Evolutionary conservation across 108 stramenopile genomes (phyloP).

Genomic region (Epithemia pelagica): DNA sequence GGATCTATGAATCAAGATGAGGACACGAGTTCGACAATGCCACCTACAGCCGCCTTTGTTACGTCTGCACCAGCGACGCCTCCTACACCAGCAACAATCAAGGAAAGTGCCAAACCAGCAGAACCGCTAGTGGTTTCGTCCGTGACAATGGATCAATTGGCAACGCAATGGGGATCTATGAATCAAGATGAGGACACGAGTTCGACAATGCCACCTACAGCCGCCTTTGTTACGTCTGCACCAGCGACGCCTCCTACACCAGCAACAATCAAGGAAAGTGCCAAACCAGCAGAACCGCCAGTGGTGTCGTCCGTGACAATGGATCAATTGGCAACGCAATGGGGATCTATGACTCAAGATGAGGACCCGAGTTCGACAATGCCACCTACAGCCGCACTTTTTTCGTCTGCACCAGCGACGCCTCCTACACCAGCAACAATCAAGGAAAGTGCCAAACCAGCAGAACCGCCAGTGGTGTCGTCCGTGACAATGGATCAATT

Average conservation of each 20-base stretch:
- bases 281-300: neutral
- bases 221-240: neutral
- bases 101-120: too few relatives aligned
- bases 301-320: neutral
- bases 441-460: neutral
- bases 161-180: neutral
- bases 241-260: neutral
- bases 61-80: neutral
- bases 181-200: neutral
- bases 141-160: neutral
- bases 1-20: neutral
- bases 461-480: neutral
- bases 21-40: neutral
- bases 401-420: neutral
- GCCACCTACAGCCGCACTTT: neutral
- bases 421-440: too few relatives aligned
- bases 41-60: neutral
- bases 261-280: too few relatives aligned
- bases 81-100: neutral
- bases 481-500: neutral
- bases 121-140: too few relatives aligned
- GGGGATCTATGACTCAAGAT: neutral
- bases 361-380: neutral
- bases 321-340: neutral
- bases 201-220: neutral